Conservation (phyloP, 768 basidiomycete species). For the Pleurotus cornucopiae region DNA sequence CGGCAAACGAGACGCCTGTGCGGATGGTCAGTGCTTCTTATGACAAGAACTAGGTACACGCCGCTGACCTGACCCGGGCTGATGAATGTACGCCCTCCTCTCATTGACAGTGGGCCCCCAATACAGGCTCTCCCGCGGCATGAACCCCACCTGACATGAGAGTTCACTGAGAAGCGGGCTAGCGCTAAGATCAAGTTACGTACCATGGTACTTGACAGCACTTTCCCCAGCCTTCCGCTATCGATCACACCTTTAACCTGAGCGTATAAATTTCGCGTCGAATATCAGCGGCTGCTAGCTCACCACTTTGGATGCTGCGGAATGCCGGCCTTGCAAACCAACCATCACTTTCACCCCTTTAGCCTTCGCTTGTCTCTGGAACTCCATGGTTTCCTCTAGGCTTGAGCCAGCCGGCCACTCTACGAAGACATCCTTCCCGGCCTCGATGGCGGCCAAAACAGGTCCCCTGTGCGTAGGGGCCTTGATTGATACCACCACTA, state of each 20-base stretch:
- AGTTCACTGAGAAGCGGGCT: too few species aligned
- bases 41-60: background rate
- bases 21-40: background rate
- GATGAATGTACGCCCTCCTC: conserved; percentile 8
- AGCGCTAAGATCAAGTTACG: background rate
- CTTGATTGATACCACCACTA: conserved; percentile 30
- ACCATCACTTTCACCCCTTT: conserved; percentile 26
- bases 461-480: conserved; percentile 23
- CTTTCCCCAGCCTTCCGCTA: conserved; percentile 24
- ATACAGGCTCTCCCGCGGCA: conserved; percentile 7
- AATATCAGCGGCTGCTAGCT: too few species aligned
- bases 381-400: conserved; percentile 25
- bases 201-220: conserved; percentile 23
- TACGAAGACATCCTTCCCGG: conserved; percentile 32
- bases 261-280: too few species aligned
- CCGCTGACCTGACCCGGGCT: background rate
- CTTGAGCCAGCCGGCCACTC: conserved; percentile 34
- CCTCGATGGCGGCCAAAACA: conserved; percentile 25
- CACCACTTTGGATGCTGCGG: conserved; percentile 1
- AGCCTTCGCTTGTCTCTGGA: conserved; percentile 24
- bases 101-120: conserved; percentile 15
- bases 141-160: background rate
- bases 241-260: conserved; percentile 26
- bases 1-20: conserved; percentile 20
- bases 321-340: conserved; percentile 28